phyloP scores from a whole-genome alignment of 345 rosid genomes.

The Pistacia integerrima region DNA sequence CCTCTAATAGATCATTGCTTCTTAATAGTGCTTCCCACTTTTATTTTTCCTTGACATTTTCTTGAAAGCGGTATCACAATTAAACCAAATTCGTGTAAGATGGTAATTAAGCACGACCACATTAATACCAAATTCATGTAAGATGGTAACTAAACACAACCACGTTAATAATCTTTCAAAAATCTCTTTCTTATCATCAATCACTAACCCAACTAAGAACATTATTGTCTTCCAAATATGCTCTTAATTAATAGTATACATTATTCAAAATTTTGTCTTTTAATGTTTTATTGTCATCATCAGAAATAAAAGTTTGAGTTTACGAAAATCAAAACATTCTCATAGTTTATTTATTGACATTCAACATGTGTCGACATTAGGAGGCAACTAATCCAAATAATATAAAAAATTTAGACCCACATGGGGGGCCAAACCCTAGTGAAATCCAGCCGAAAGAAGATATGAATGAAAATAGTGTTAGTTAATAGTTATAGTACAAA shows the following conservation, averaged over 20 bases:
- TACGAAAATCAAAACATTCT: no score
- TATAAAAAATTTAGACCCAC: not conserved
- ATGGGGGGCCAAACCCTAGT: not conserved
- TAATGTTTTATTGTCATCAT: no score
- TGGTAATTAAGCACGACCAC: not conserved
- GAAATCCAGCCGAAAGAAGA: not conserved
- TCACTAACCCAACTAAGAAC: no score
- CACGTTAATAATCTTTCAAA: no score
- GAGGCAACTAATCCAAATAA: no score
- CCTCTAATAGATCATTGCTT: not conserved
- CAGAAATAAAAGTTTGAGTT: no score
- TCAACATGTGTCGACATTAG: not conserved
- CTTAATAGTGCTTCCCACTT: not conserved
- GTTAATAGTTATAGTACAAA: not conserved
- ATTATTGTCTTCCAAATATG: no score
- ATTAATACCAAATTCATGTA: no score
- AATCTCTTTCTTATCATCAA: no score
- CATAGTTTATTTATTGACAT: no score
- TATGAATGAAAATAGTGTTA: not conserved
- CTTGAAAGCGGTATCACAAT: not conserved
- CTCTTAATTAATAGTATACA: no score
- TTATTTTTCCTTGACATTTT: not conserved
- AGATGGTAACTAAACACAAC: not conserved
- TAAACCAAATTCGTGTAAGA: not conserved
- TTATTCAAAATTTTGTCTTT: no score